Evolutionary conservation across 163 green algal genomes (phyloP), one percentile per base, ranked within the genome.

Genomic region (Volvox carteri): DNA sequence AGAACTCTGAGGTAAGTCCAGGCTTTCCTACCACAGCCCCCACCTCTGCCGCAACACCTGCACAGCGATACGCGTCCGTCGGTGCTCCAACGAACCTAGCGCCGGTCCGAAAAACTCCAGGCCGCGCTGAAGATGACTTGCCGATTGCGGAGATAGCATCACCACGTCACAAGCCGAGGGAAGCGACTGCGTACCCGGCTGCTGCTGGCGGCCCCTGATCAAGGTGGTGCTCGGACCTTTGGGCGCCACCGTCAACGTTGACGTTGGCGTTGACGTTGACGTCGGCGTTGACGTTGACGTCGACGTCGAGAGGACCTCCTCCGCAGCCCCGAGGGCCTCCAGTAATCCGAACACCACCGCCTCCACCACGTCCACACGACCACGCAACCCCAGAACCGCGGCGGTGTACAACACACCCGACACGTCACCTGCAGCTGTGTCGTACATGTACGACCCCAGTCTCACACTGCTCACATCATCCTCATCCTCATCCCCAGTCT

Each of bases 271-370:
- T 48, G 46, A 28, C 28, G 41, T 41, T 48, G 37, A n/a, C 46
- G 4, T 25, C 74, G 74, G 46, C 11, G 21, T n/a, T 42, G 11
- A 37, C 72, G 33, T 41, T 48, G 37, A n/a, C 46, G 4, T 25
- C 74, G 74, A 28, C 11, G 21, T n/a, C 72, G 11, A 37, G 41
- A 14, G n/a, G n/a, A n/a, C n/a, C 33, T 30, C 9, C 12, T 41
- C 67, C 33, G 68, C 67, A 2, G 14, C 50, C 4, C 28, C 14
- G 4, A 44, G 35, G 1, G 35, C 83, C 37, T 74, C 37, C 33
- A 81, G 25, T 48, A 88, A 28, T 37, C 33, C 35, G 37, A 37
- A 37, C 50, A 77, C 83, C 9, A 74, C 83, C 37, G 50, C 50
- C 11, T 42, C 28, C 50, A 81, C 50, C 68, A 50, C 68, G 28